A percentile compares a stretch with the other conserved stretches of the same genome.
These are phyloP conservation scores for Auriscalpium microsporum DNA, from an alignment of 768 basidiomycete species.

Conservation along the genomic window DNA sequence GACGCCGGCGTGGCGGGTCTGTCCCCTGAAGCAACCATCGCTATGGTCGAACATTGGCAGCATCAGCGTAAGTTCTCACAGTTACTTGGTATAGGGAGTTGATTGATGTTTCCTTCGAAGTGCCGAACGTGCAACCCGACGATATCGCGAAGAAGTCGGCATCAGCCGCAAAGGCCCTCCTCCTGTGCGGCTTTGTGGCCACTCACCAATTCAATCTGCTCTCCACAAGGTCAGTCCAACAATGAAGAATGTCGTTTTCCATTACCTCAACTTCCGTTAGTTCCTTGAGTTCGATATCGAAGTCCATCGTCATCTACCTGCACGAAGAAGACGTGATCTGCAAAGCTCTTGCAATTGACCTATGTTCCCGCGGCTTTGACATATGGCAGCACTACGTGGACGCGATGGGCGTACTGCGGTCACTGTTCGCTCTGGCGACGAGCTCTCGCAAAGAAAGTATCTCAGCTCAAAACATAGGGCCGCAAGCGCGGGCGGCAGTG, in stretches of 20 bases:
- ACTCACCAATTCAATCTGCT: conserved; percentile 72
- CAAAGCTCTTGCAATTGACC: conserved; percentile 72
- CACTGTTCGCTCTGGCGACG: conserved; percentile 76
- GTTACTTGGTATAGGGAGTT: not conserved
- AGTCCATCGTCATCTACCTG: conserved; percentile 72
- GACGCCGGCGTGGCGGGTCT: conserved; percentile 64
- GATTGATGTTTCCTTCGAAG: conserved; percentile 24
- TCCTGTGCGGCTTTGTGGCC: conserved; percentile 78
- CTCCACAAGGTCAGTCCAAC: conserved; percentile 48
- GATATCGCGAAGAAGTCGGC: conserved; percentile 45
- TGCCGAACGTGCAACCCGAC: conserved; percentile 54
- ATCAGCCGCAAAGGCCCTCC: conserved; percentile 60
- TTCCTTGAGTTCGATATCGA: conserved; percentile 74
- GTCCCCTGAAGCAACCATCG: conserved; percentile 56
- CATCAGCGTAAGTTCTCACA: conserved; percentile 40
- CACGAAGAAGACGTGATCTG: conserved; percentile 62
- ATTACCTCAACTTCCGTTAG: conserved; percentile 29
- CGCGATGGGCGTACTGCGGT: conserved; percentile 78
- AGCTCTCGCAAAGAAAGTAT: conserved; percentile 62
- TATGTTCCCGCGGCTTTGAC: conserved; percentile 85
- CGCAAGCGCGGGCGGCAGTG: conserved; percentile 77
- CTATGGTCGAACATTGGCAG: conserved; percentile 55
- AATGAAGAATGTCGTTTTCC: not conserved
- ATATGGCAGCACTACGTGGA: conserved; percentile 95
- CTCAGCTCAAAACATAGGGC: conserved; percentile 55